Evolutionary conservation across 2,329 filamentous ascomycete species (phyloP).

Genomic region (Colletotrichum gigasporum): DNA sequence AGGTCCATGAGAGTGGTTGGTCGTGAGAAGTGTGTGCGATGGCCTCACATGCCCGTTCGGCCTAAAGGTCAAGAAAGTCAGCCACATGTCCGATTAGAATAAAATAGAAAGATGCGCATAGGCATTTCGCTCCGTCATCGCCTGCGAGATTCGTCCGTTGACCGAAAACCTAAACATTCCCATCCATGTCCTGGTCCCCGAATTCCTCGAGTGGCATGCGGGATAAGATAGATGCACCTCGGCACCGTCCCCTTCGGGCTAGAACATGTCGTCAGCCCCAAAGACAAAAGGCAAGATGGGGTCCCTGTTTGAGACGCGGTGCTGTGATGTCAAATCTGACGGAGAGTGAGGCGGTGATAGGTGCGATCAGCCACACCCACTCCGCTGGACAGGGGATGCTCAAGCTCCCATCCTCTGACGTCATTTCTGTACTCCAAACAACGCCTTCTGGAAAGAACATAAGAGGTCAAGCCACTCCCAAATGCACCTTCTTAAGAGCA

Average conservation of each 20-base stretch:
- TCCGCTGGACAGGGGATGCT: neutral
- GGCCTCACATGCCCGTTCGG: neutral
- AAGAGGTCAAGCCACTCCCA: neutral
- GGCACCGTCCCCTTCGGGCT: neutral
- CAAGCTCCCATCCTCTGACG: conserved; percentile 1
- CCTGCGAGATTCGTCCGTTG: too few species aligned
- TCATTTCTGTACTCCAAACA: neutral
- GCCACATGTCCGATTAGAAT: too few species aligned
- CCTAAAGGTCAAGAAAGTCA: too few species aligned
- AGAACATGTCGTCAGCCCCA: conserved; percentile 6
- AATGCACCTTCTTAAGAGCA: too few species aligned
- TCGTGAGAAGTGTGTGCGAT: neutral
- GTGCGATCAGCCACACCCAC: conserved; percentile 21
- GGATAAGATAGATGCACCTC: neutral
- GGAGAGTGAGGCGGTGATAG: conserved; percentile 18
- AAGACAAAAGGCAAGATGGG: too few species aligned
- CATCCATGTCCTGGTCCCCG: too few species aligned
- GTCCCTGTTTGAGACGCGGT: conserved; percentile 2
- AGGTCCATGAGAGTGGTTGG: too few species aligned
- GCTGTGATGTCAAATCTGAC: conserved; percentile 21
- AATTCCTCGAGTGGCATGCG: too few species aligned
- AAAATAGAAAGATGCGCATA: too few species aligned
- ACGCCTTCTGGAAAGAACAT: conserved; percentile 1
- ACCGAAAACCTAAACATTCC: too few species aligned
- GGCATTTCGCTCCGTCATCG: too few species aligned